Percentiles rank a stretch among this genome's conserved stretches.
Evolutionary conservation across 352 stramenopile genomes (phyloP).

Genomic region (Pythium aristosporum): DNA sequence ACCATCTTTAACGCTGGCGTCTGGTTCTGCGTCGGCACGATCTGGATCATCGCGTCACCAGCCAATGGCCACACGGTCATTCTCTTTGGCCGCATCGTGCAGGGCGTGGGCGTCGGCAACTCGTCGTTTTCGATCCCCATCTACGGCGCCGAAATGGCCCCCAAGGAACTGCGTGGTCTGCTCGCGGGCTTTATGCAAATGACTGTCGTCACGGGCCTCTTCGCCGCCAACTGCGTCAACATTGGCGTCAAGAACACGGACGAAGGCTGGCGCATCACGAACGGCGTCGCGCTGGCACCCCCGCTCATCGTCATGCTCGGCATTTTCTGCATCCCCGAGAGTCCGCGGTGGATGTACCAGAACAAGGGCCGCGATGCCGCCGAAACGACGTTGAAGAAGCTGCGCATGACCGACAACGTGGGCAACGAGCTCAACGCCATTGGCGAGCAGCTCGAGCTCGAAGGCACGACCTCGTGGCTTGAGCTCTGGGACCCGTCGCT

Average conservation of each 20-base stretch:
- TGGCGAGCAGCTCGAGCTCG: slow-evolving; percentile 29
- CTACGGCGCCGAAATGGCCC: slow-evolving; percentile 57
- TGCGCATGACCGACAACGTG: slow-evolving; percentile 29
- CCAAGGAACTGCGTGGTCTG: slow-evolving; percentile 59
- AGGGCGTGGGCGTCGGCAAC: slow-evolving; percentile 29
- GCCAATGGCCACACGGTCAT: slow-evolving; percentile 24
- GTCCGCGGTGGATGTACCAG: slow-evolving; percentile 27
- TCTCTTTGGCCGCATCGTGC: slow-evolving; percentile 28
- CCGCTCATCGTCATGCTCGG: slow-evolving; percentile 32
- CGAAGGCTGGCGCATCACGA: slow-evolving; percentile 28
- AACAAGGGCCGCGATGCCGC: slow-evolving; percentile 21
- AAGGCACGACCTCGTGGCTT: slow-evolving; percentile 18
- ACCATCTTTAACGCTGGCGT: slow-evolving; percentile 16
- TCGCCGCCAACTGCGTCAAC: slow-evolving; percentile 35
- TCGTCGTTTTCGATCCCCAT: slow-evolving; percentile 54
- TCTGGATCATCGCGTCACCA: slow-evolving; percentile 28
- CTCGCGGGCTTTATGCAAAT: slow-evolving; percentile 48
- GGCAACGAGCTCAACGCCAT: slow-evolving; percentile 31
- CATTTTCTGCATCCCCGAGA: slow-evolving; percentile 35
- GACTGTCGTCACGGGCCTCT: slow-evolving; percentile 34
- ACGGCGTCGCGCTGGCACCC: slow-evolving; percentile 23
- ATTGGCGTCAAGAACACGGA: slow-evolving; percentile 22
- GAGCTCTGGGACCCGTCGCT: slow-evolving; percentile 29
- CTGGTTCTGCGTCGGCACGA: slow-evolving; percentile 21
- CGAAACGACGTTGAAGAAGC: slow-evolving; percentile 22